Evolutionary conservation across 148 eudicot genomes (phyloP).

Genomic region (Chenopodium formosanum): DNA sequence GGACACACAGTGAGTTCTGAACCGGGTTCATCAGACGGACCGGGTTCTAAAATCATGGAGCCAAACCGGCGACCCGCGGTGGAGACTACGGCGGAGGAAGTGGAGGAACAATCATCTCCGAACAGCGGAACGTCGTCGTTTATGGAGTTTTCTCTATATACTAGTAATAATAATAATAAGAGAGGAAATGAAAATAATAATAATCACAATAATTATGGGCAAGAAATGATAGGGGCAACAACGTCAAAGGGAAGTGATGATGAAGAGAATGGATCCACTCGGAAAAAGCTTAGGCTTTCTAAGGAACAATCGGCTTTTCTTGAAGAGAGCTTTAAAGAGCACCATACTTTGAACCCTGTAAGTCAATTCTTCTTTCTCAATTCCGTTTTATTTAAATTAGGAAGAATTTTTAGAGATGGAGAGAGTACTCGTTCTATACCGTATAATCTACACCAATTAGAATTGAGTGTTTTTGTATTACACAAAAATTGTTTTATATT

Average conservation of each 20-base stretch:
- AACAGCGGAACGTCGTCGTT: conserved; percentile 63
- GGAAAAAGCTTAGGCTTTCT: conserved; percentile 73
- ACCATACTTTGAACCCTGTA: conserved; percentile 77
- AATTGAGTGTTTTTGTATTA: too few species aligned
- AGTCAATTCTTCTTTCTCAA: conserved; percentile 22
- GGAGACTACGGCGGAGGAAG: conserved; percentile 34
- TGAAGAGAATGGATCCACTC: conserved; percentile 47
- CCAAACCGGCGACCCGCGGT: conserved; percentile 28
- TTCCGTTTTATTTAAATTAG: too few species aligned
- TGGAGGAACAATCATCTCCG: conserved; percentile 51
- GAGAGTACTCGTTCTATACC: too few species aligned
- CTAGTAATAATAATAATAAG: conserved; percentile 13
- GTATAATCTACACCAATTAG: too few species aligned
- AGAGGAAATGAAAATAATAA: conserved; percentile 20
- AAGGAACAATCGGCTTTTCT: conserved; percentile 84
- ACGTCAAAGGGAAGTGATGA: conserved; percentile 57
- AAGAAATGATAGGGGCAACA: conserved; percentile 16
- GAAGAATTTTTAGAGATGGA: too few species aligned
- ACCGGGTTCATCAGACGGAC: conserved; percentile 47
- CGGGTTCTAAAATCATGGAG: conserved; percentile 25
- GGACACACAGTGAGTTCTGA: conserved; percentile 47
- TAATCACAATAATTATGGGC: conserved; percentile 14
- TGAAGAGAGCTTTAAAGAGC: conserved; percentile 77
- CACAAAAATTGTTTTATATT: too few species aligned
- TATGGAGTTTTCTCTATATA: conserved; percentile 54